These are phyloP conservation scores for Dryas integrifolia DNA, from an alignment of 331 rosid genomes.

Conservation along the genomic window DNA sequence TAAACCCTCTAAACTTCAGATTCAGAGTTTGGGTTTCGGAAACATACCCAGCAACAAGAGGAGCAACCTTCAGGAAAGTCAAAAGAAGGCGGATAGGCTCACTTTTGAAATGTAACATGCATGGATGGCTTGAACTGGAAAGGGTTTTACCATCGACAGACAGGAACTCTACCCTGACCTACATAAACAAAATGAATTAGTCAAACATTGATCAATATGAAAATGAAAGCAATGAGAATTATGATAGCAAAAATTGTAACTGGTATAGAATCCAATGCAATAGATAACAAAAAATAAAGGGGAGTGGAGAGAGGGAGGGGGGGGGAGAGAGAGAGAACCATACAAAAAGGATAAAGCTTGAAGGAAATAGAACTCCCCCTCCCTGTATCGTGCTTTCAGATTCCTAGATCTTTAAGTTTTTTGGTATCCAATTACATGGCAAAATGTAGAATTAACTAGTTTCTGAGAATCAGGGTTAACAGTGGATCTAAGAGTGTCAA, in stretches of 20 bases:
- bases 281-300: too few species aligned
- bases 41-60: conserved; percentile 59
- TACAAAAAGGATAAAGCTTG: neutral
- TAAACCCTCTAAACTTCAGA: conserved; percentile 61
- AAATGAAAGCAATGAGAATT: conserved; percentile 7
- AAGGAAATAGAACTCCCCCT: neutral
- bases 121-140: conserved; percentile 67
- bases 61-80: conserved; percentile 66
- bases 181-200: conserved; percentile 20
- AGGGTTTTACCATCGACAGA: conserved; percentile 55
- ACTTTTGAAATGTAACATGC: conserved; percentile 70
- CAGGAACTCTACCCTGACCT: conserved; percentile 66
- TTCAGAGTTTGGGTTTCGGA: conserved; percentile 66
- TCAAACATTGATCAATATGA: conserved; percentile 12
- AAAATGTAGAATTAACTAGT: neutral
- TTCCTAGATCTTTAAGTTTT: neutral
- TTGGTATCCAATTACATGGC: neutral
- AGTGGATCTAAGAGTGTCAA: neutral
- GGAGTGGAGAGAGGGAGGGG: too few species aligned
- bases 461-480: neutral
- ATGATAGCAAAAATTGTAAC: neutral
- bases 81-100: conserved; percentile 64
- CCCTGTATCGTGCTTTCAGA: neutral
- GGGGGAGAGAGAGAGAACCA: neutral
- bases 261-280: neutral